Conservation (phyloP, 2,329 filamentous ascomycete species). For the Trichoderma simmonsii region DNA sequence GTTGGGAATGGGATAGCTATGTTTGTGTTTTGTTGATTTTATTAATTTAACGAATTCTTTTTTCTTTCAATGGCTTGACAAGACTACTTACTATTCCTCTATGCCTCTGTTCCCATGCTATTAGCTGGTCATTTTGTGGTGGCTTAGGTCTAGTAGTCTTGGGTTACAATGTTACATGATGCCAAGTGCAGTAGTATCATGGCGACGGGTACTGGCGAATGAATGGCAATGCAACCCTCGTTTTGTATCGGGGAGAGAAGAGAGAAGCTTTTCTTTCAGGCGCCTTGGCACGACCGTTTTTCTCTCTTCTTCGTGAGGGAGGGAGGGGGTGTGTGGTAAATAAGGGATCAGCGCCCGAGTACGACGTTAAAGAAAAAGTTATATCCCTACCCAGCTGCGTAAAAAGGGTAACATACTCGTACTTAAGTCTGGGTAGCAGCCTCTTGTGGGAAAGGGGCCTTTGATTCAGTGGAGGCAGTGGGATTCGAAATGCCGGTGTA, state of each 20-base stretch:
- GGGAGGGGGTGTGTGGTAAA: neutral
- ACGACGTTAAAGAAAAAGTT: neutral
- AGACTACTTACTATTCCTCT: neutral
- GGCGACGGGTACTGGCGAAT: neutral
- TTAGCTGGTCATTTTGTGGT: neutral
- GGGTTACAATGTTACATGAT: neutral
- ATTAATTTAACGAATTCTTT: neutral
- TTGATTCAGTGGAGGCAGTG: neutral
- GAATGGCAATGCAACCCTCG: neutral
- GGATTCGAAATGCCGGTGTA: neutral
- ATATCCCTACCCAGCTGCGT: neutral
- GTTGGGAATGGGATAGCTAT: neutral
- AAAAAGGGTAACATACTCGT: neutral
- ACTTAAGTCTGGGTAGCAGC: neutral
- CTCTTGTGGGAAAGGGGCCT: neutral
- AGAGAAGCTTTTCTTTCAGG: neutral
- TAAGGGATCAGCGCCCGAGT: neutral
- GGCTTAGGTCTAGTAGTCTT: neutral
- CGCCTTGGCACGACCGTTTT: neutral
- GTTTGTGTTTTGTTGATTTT: neutral
- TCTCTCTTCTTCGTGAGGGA: neutral
- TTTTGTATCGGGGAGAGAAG: neutral
- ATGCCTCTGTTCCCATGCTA: neutral
- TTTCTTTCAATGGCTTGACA: neutral
- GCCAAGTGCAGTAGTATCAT: neutral